These are phyloP conservation scores for Penicillium robsamsonii DNA, from an alignment of 495 filamentous ascomycete genomes.

Conservation along the genomic window DNA sequence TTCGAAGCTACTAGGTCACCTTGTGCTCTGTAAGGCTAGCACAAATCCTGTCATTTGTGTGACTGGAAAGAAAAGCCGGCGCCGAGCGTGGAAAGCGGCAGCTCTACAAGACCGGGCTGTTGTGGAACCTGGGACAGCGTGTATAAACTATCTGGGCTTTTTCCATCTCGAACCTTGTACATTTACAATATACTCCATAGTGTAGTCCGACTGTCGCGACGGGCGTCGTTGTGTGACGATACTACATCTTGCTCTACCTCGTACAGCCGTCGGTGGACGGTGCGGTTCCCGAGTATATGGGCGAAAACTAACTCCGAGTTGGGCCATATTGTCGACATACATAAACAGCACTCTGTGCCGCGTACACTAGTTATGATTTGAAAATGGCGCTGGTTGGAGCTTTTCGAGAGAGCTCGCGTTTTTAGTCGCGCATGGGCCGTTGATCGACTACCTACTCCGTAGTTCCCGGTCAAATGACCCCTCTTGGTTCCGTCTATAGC, in stretches of 20 bases:
- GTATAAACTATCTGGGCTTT: conserved; percentile 1
- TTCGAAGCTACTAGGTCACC: conserved; percentile 16
- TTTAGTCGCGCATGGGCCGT: conserved; percentile 35
- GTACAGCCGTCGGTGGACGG: conserved; percentile 19
- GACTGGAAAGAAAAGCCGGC: conserved; percentile 15
- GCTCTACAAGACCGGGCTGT: conserved; percentile 18
- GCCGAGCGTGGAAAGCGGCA: conserved; percentile 23
- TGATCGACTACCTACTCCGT: conserved; percentile 26
- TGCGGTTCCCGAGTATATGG: conserved; percentile 8
- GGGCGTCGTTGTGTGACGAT: conserved; percentile 20
- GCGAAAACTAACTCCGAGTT: conserved; percentile 2
- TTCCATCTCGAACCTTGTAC: conserved; percentile 17
- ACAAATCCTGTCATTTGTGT: conserved; percentile 15
- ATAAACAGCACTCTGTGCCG: conserved; percentile 7
- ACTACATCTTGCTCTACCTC: conserved; percentile 19
- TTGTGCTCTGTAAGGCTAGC: conserved; percentile 5
- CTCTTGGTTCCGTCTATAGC: conserved; percentile 7
- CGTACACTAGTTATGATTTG: conserved; percentile 19
- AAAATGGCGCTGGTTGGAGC: conserved; percentile 6
- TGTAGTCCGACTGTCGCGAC: conserved; percentile 2
- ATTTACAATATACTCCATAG: conserved; percentile 3
- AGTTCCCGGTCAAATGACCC: conserved; percentile 40
- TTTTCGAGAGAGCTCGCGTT: background rate
- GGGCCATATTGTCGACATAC: background rate
- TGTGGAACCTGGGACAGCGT: conserved; percentile 21